A percentile compares a stretch with the other conserved stretches of the same genome.
Evolutionary conservation across 768 basidiomycete species (phyloP).

Genomic region (Leccinellum albellum): DNA sequence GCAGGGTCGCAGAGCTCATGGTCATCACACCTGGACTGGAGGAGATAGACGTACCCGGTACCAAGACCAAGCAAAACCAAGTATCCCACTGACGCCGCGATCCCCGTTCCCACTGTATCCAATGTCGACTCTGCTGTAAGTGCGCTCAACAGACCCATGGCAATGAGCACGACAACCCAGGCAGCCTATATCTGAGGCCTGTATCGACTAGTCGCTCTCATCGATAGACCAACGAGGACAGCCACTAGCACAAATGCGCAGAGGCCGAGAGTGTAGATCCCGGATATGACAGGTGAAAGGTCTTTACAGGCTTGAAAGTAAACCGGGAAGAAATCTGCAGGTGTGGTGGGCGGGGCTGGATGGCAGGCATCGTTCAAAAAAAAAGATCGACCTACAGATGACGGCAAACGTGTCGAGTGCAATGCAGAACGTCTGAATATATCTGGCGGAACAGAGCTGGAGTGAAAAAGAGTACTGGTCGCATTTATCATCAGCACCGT

Average conservation of each 20-base stretch:
- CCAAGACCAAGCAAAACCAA: constrained; percentile 14
- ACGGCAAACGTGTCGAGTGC: constrained; percentile 17
- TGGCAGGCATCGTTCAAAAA: neutral
- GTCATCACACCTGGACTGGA: neutral
- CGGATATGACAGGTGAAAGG: constrained; percentile 34
- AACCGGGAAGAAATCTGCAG: constrained; percentile 37
- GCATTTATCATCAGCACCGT: constrained; percentile 29
- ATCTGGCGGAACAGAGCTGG: constrained; percentile 10
- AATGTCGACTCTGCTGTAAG: constrained; percentile 22
- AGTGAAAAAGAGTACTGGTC: constrained; percentile 20
- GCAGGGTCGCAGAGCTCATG: neutral
- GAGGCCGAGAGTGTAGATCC: constrained; percentile 35
- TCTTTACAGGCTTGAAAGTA: constrained; percentile 40
- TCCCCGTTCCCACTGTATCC: constrained; percentile 13
- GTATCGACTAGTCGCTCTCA: constrained; percentile 36
- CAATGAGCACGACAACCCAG: constrained; percentile 35
- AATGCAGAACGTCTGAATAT: constrained; percentile 31
- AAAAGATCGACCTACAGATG: constrained; percentile 22
- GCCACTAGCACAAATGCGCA: constrained; percentile 37
- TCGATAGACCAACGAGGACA: constrained; percentile 36
- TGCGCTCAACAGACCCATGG: constrained; percentile 32
- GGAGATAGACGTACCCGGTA: constrained; percentile 8
- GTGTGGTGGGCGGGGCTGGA: neutral
- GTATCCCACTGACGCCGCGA: constrained; percentile 4
- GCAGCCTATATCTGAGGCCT: constrained; percentile 33